These are phyloP conservation scores for Phytophthora idaei DNA, from an alignment of 352 stramenopile species.

Conservation along the genomic window DNA sequence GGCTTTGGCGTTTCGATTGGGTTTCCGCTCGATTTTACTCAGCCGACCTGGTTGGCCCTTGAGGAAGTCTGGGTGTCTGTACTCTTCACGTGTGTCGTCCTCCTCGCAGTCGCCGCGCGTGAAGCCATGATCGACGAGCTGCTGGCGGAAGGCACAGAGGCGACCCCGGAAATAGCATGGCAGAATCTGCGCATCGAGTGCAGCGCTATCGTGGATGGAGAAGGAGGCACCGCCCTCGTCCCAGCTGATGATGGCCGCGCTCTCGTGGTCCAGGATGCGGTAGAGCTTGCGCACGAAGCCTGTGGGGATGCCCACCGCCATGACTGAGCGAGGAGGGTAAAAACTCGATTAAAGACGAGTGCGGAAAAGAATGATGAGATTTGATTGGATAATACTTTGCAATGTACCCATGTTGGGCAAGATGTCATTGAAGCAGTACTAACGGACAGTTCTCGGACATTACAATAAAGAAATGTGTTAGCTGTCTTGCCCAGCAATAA, in stretches of 20 bases:
- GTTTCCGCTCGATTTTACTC: conserved; percentile 64
- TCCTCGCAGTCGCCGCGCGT: conserved; percentile 66
- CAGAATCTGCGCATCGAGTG: conserved; percentile 63
- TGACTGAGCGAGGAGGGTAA: not conserved
- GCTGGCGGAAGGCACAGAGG: conserved; percentile 75
- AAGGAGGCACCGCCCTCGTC: conserved; percentile 62
- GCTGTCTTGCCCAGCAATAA: no score
- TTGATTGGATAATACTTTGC: conserved; percentile 5
- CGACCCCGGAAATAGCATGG: conserved; percentile 74
- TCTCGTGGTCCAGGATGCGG: conserved; percentile 80
- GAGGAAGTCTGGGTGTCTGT: conserved; percentile 62
- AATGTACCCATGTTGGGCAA: conserved; percentile 1
- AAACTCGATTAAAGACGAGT: not conserved
- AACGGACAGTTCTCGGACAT: no score
- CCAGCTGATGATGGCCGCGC: conserved; percentile 63
- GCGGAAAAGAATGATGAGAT: not conserved
- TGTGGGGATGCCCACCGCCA: conserved; percentile 65
- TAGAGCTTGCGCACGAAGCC: conserved; percentile 87
- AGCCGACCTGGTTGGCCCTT: conserved; percentile 54
- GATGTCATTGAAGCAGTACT: not conserved
- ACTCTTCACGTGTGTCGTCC: conserved; percentile 55
- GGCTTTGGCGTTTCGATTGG: conserved; percentile 33
- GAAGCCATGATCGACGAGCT: conserved; percentile 80
- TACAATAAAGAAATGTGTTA: no score
- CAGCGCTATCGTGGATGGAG: conserved; percentile 65